Percentiles rank a stretch among this genome's conserved stretches.
Conservation (phyloP, 306 rosid genomes). For the Fagus sylvatica region DNA sequence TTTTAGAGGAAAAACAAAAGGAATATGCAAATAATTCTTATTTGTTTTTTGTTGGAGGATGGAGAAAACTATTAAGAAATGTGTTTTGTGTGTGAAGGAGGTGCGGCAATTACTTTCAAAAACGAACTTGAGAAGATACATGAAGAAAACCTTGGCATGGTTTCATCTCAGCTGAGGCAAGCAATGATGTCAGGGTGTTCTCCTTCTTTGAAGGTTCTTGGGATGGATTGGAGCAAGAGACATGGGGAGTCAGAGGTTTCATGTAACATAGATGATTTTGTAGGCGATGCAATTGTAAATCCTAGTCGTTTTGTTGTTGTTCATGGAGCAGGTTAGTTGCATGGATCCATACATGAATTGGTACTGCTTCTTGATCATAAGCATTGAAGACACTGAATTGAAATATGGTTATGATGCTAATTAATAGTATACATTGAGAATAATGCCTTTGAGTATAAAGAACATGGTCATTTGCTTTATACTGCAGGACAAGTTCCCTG, state of each 20-base stretch:
- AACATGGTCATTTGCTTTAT: background rate
- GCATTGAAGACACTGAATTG: background rate
- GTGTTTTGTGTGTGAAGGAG: slow-evolving; percentile 48
- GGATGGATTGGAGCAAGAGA: slow-evolving; percentile 97
- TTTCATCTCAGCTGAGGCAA: slow-evolving; percentile 75
- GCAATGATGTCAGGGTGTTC: slow-evolving; percentile 43
- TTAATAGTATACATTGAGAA: background rate
- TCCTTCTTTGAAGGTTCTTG: slow-evolving; percentile 53
- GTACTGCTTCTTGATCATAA: background rate
- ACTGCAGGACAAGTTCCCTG: background rate
- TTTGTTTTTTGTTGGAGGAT: background rate
- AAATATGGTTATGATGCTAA: background rate
- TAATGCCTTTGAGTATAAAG: background rate
- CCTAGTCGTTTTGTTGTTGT: slow-evolving; percentile 69
- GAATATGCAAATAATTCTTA: background rate
- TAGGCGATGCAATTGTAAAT: slow-evolving; percentile 35
- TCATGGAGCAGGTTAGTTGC: slow-evolving; percentile 91
- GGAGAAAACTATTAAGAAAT: background rate
- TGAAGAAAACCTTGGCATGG: slow-evolving; percentile 65
- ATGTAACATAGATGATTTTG: slow-evolving; percentile 48
- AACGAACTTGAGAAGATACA: slow-evolving; percentile 74
- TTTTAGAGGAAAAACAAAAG: background rate
- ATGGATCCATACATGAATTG: slow-evolving; percentile 10
- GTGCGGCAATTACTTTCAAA: slow-evolving; percentile 91
- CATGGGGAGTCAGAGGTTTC: slow-evolving; percentile 53